phyloP scores from a whole-genome alignment of 1,284 basidiomycete species.

The Porogramme epimiltina region DNA sequence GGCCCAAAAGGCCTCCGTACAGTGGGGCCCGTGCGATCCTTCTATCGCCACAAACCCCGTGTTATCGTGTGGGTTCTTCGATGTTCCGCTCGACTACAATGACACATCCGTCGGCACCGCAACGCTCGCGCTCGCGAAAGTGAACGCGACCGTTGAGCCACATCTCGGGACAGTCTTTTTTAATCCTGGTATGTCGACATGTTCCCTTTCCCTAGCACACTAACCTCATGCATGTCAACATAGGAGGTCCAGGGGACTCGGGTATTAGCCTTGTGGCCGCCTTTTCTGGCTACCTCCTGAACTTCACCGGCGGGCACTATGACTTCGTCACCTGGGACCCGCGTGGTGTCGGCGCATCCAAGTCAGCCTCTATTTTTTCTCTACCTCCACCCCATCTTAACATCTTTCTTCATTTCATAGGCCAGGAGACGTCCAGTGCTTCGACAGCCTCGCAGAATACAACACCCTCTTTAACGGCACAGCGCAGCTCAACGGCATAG shows the following conservation, averaged over 20 bases:
- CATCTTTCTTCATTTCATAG: slow-evolving; percentile 23
- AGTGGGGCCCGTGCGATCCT: slow-evolving; percentile 12
- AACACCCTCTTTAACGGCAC: slow-evolving; percentile 10
- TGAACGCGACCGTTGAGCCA: slow-evolving; percentile 6
- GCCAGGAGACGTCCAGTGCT: slow-evolving; percentile 14
- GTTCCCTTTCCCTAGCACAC: too few species aligned
- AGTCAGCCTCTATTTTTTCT: background rate
- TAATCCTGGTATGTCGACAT: slow-evolving; percentile 11
- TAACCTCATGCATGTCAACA: too few species aligned
- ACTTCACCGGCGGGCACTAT: slow-evolving; percentile 5
- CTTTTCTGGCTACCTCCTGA: background rate
- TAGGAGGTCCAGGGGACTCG: slow-evolving; percentile 9
- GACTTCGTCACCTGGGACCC: slow-evolving; percentile 14
- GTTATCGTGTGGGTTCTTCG: slow-evolving; percentile 7
- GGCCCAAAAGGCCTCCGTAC: too few species aligned
- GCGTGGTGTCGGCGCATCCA: slow-evolving; percentile 11
- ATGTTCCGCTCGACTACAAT: slow-evolving; percentile 17
- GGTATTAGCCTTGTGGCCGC: background rate
- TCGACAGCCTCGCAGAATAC: slow-evolving; percentile 4
- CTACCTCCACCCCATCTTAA: too few species aligned
- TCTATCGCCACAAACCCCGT: background rate
- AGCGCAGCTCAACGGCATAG: slow-evolving; percentile 8
- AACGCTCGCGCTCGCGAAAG: slow-evolving; percentile 8
- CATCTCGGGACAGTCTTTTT: slow-evolving; percentile 11
- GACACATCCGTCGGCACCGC: slow-evolving; percentile 5